Conservation (phyloP, 495 filamentous ascomycete genomes). For the Neurospora sp. region DNA sequence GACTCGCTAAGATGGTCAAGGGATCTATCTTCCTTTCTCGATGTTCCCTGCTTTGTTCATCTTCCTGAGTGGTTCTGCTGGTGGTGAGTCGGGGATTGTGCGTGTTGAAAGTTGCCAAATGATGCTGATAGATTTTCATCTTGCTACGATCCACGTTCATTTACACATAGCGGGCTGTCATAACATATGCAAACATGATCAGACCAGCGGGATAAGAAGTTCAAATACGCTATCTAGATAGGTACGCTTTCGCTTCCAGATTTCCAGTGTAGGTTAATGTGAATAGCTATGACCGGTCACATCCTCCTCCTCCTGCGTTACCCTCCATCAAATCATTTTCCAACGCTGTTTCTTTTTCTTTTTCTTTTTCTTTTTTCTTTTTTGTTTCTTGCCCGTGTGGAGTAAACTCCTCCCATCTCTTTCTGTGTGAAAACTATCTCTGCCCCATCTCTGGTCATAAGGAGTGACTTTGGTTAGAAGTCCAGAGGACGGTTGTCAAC, state of each 20-base stretch:
- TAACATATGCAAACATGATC: neutral
- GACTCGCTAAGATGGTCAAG: too few species aligned
- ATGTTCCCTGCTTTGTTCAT: too few species aligned
- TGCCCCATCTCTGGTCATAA: neutral
- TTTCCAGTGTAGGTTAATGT: neutral
- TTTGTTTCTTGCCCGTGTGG: neutral
- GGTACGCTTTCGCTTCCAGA: neutral
- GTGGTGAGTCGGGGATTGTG: too few species aligned
- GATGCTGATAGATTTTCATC: too few species aligned
- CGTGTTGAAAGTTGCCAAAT: too few species aligned
- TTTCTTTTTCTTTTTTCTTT: neutral
- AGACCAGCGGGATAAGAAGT: neutral
- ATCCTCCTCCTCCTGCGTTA: neutral
- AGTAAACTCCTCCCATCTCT: neutral
- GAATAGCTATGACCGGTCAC: neutral
- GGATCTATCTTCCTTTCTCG: too few species aligned
- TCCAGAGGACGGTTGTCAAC: neutral
- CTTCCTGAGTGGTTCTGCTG: too few species aligned
- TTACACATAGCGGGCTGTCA: neutral
- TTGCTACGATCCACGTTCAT: too few species aligned
- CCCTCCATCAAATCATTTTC: neutral
- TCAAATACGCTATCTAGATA: neutral
- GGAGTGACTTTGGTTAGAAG: neutral
- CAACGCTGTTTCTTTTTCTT: neutral
- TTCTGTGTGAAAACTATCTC: neutral